Conservation (phyloP, 73 alveolate genomes). For the Symbiodinium pilosum region DNA sequence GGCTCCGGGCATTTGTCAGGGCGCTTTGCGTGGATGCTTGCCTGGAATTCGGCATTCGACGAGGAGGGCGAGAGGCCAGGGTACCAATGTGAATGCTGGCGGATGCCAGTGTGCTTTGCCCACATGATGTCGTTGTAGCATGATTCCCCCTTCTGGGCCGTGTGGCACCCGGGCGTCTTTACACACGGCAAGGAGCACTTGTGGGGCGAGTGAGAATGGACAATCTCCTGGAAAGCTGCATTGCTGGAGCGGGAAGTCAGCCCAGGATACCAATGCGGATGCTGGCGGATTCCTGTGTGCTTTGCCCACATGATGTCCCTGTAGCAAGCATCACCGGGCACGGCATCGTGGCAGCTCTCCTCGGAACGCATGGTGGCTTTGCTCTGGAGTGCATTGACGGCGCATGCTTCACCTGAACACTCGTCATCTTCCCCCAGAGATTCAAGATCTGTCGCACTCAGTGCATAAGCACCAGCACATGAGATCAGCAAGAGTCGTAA, state of each 20-base stretch:
- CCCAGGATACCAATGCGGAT: constrained; percentile 85
- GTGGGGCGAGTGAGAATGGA: constrained; percentile 35
- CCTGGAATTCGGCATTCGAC: constrained; percentile 68
- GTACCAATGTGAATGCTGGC: constrained; percentile 67
- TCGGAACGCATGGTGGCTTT: neutral
- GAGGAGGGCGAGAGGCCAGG: constrained; percentile 74
- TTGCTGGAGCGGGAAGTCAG: constrained; percentile 41
- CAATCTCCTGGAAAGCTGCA: constrained; percentile 67
- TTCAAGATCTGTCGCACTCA: neutral
- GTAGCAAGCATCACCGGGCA: constrained; percentile 81
- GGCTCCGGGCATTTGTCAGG: constrained; percentile 92
- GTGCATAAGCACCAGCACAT: neutral
- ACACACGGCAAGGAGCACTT: constrained; percentile 52
- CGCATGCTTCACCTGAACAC: constrained; percentile 21
- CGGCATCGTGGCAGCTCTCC: constrained; percentile 31
- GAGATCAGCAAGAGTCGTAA: constrained; percentile 24
- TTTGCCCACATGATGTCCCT: constrained; percentile 87
- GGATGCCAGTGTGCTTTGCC: constrained; percentile 86
- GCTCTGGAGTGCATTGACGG: constrained; percentile 67
- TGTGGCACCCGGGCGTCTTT: constrained; percentile 20
- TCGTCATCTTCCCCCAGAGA: constrained; percentile 39
- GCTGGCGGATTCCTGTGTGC: constrained; percentile 70
- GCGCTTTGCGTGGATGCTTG: constrained; percentile 59
- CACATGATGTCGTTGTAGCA: constrained; percentile 76
- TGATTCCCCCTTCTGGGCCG: constrained; percentile 49